phyloP scores from a whole-genome alignment of 495 filamentous ascomycete genomes.

The Chaetomium tenue region DNA sequence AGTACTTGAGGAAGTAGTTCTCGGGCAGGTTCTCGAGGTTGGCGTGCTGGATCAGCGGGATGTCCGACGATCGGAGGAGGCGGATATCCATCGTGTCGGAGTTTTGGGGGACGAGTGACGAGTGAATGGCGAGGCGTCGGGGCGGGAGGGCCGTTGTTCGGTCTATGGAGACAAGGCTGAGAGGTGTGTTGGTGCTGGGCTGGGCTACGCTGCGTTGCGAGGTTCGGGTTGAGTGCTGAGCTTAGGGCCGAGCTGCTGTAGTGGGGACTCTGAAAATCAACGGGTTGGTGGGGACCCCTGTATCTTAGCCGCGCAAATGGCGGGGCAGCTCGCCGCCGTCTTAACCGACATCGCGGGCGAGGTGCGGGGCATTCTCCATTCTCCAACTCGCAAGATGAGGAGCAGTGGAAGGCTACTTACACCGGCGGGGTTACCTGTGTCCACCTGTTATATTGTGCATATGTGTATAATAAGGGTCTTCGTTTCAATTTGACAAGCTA shows the following conservation, averaged over 20 bases:
- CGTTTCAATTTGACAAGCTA: background rate
- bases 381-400: conserved; percentile 13
- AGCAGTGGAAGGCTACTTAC: background rate
- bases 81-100: conserved; percentile 72
- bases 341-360: conserved; percentile 11
- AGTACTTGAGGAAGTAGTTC: conserved; percentile 99
- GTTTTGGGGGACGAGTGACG: background rate
- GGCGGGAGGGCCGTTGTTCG: background rate
- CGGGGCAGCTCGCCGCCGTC: conserved; percentile 28
- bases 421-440: conserved; percentile 8
- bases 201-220: background rate
- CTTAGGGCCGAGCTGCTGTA: conserved; percentile 11
- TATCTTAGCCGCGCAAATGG: conserved; percentile 36
- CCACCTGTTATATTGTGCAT: conserved; percentile 10
- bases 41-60: conserved; percentile 93
- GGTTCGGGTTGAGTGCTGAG: conserved; percentile 3
- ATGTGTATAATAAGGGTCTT: conserved; percentile 15
- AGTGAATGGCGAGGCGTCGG: background rate
- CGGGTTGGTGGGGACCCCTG: conserved; percentile 18
- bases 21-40: conserved; percentile 99
- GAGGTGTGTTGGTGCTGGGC: background rate
- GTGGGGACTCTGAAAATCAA: conserved; percentile 10
- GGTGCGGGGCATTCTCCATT: conserved; percentile 19
- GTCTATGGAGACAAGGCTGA: background rate
- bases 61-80: conserved; percentile 69